Percentiles rank a stretch among this genome's conserved stretches.
Conservation (phyloP, 225 moss, liverwort and hornwort species). For the Bryoerythrophyllum caledonicum region DNA sequence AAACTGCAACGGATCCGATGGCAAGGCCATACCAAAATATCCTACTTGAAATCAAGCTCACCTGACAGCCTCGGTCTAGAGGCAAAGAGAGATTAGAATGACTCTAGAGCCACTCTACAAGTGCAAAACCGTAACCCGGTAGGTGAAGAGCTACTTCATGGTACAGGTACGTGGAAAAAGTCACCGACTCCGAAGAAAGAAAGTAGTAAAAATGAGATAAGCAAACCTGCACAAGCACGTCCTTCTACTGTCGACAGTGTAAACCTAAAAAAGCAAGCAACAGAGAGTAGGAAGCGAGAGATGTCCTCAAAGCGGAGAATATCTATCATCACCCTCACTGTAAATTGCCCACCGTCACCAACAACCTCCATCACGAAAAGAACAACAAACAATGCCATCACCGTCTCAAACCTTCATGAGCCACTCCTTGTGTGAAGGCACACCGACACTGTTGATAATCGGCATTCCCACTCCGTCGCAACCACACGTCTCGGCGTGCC, state of each 20-base stretch:
- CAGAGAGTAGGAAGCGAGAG: not conserved
- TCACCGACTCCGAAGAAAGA: constrained; percentile 11
- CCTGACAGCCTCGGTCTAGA: not conserved
- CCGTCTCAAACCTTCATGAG: not conserved
- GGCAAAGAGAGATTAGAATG: not conserved
- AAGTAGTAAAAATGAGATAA: constrained; percentile 8
- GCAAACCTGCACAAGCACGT: constrained; percentile 3
- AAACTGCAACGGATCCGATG: constrained; percentile 8
- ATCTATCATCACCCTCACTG: not conserved
- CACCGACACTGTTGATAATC: not conserved
- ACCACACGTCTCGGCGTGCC: not conserved
- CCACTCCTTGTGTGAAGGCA: not conserved
- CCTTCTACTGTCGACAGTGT: not conserved
- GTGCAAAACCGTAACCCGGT: not conserved
- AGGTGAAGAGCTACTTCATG: constrained; percentile 23
- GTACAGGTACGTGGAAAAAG: constrained; percentile 31
- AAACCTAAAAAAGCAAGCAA: constrained; percentile 2
- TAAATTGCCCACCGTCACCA: not conserved
- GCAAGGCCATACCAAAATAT: not conserved
- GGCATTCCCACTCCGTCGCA: not conserved
- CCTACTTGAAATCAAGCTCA: too few species aligned
- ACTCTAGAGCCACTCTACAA: not conserved
- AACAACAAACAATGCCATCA: not conserved
- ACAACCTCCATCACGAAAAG: not conserved
- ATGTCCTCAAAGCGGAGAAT: not conserved